Percentiles rank a stretch among this genome's conserved stretches.
phyloP scores from a whole-genome alignment of 805 yeast genomes.

The Torulaspora microellipsoides region DNA sequence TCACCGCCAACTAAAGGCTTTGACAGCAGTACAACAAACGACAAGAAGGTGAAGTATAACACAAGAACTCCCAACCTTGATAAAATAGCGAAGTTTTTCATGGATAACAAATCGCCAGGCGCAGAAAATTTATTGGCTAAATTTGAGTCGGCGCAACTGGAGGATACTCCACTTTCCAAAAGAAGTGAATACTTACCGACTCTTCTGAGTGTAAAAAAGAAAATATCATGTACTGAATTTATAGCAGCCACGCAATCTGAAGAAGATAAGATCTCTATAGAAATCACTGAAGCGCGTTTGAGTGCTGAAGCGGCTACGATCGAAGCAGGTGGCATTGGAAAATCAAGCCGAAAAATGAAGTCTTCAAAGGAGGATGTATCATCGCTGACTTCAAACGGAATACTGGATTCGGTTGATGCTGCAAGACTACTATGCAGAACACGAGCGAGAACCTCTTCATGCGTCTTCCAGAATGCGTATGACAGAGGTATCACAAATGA shows the following conservation, averaged over 20 bases:
- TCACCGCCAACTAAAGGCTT: not conserved
- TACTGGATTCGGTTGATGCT: no score
- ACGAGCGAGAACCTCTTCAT: no score
- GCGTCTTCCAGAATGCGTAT: no score
- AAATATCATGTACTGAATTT: constrained; percentile 4
- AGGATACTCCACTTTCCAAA: constrained; percentile 20
- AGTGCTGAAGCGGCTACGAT: not conserved
- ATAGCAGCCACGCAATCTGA: not conserved
- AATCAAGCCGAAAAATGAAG: not conserved
- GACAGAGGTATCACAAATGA: no score
- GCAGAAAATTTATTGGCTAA: constrained; percentile 11
- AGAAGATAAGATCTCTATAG: not conserved
- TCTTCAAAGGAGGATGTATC: not conserved
- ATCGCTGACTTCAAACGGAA: no score
- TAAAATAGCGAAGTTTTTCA: constrained; percentile 25
- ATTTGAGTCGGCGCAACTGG: constrained; percentile 11
- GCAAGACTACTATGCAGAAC: no score
- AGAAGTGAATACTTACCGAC: constrained; percentile 3
- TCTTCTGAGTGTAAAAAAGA: not conserved
- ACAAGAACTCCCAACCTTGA: constrained; percentile 28
- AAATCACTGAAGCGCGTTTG: constrained; percentile 3
- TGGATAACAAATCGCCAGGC: constrained; percentile 15
- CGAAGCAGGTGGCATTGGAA: not conserved
- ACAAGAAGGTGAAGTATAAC: constrained; percentile 6
- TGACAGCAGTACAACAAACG: not conserved